Evolutionary conservation across 805 yeast genomes (phyloP), one percentile per base, ranked within the genome.

Genomic region (Pichia cephalocereana): DNA sequence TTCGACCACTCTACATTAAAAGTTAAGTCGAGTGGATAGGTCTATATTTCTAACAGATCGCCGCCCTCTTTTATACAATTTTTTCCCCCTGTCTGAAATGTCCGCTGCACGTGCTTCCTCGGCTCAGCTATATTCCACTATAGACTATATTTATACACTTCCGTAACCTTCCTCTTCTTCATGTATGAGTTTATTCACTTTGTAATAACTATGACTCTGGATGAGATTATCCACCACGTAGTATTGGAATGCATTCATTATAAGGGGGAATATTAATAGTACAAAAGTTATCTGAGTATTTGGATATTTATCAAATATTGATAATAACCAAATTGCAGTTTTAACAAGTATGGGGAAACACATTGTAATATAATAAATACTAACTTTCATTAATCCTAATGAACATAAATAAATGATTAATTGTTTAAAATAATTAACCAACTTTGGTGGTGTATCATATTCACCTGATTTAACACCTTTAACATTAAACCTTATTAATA

Each of bases 281-380:
- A 93, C 96, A 52, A 91, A 76, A 38, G 85, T 82, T 15, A 91
- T 86, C 63, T 93, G 96, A 38, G 88, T 72, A 52, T 83, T 80
- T 3, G 95, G 93, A 63, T 81, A 80, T 46, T 77, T 77, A 57
- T 83, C 82, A 6, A 93, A 77, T 93, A 96, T 86, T n/a, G 86
- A 78, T 27, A 91, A 69, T 34, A 89, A 66, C 70, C 86, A 79
- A 49, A 81, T 81, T 14, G 95, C 88, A 41, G 85, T 70, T 38
- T 70, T 70, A 52, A 85, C 90, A 52, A 86, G 76, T 50, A 81
- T 70, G 40, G 89, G 90, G 54, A 82, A 77, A 36, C 71, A 65
- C 44, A 79, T 73, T 38, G 85, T 72, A 38, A 87, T 62, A 2
- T 83, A 52, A 51, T 77, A 79, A 10, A 83, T 70, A 18, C 75